Base-by-base conservation (phyloP, 495 filamentous ascomycete species). In the Penicillium ucsense region DNA sequence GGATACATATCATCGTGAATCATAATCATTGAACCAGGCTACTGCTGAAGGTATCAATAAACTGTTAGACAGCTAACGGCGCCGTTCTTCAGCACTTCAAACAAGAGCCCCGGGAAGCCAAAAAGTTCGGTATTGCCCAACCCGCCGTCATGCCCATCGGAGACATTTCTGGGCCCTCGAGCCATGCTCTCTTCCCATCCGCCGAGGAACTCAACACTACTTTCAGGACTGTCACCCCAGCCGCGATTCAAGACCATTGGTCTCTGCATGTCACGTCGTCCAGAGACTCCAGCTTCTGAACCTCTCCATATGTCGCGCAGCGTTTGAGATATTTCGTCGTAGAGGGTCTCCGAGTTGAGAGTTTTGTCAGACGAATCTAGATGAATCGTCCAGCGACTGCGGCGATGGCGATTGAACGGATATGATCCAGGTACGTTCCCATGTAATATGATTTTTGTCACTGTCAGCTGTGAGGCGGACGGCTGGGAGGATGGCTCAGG, bases 371-470 rank as follows among this genome's bases (percentile, higher is more conserved):
- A 53, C 0, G 52, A 31, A 40, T 60, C 55, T 8, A 83, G 61
- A 48, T 87, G 65, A 40, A 98, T 82, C 45, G 78, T 79, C 92
- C 92, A 98, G 31, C 89, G 81, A 53, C 83, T 88, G 50, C 92
- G 79, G 6, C 92, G 84, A 63, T 97, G 88, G 28, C 92, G 79
- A 62, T 98, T 95, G 70, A 98, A 98, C 5, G 89, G 85, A 67
- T 96, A 96, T 4, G 89, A 94, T 0, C 92, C 92, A 4, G 92
- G 92, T 3, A 98, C 81, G 57, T 98, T 98, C 31, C 82, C 88
- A 65, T 98, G 92, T 2, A 97, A 68, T 38, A 95, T 80, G 8
- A 98, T 64, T 61, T 98, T 97, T 4, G 88, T 90, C 8, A 87
- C 92, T 0, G 89, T 86, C 3, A 88, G 70, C 38, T 81, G 82